Conservation (phyloP, 1,284 basidiomycete species). For the Austroboletus niveus region DNA sequence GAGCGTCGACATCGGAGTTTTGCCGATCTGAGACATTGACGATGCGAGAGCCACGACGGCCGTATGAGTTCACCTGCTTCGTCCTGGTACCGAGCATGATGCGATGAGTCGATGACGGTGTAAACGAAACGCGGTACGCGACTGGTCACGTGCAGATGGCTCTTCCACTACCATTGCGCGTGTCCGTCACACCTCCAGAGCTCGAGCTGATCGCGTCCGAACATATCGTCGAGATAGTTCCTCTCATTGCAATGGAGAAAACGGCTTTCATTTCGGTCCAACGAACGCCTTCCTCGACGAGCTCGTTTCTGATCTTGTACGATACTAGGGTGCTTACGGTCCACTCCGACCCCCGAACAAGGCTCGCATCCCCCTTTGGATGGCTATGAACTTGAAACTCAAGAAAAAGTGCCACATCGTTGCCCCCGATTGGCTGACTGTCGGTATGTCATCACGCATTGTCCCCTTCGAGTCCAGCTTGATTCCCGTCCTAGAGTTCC, state of each 20-base stretch:
- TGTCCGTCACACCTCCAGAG: conserved; percentile 73
- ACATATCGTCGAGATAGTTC: conserved; percentile 78
- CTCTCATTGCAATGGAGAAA: conserved; percentile 83
- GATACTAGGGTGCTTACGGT: conserved; percentile 80
- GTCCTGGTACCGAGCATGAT: conserved; percentile 55
- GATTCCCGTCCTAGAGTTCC: conserved; percentile 49
- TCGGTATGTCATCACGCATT: conserved; percentile 50
- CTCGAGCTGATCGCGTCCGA: conserved; percentile 85
- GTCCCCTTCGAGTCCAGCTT: neutral
- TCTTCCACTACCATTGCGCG: conserved; percentile 55
- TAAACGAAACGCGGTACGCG: conserved; percentile 7
- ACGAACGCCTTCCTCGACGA: conserved; percentile 32
- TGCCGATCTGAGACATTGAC: conserved; percentile 47
- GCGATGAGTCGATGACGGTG: conserved; percentile 3
- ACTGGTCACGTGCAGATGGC: conserved; percentile 49
- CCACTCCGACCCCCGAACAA: conserved; percentile 88
- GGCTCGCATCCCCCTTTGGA: conserved; percentile 87
- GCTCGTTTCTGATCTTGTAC: conserved; percentile 12
- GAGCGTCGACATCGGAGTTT: conserved; percentile 18
- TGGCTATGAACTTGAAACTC: conserved; percentile 88
- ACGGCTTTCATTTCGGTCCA: conserved; percentile 80
- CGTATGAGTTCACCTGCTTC: conserved; percentile 70
- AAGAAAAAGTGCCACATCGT: conserved; percentile 94
- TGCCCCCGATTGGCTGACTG: conserved; percentile 83
- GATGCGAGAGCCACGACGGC: conserved; percentile 62